Evolutionary conservation across 352 stramenopile species (phyloP), one percentile per base, ranked within the genome.

Genomic region (Pythium oligandrum): DNA sequence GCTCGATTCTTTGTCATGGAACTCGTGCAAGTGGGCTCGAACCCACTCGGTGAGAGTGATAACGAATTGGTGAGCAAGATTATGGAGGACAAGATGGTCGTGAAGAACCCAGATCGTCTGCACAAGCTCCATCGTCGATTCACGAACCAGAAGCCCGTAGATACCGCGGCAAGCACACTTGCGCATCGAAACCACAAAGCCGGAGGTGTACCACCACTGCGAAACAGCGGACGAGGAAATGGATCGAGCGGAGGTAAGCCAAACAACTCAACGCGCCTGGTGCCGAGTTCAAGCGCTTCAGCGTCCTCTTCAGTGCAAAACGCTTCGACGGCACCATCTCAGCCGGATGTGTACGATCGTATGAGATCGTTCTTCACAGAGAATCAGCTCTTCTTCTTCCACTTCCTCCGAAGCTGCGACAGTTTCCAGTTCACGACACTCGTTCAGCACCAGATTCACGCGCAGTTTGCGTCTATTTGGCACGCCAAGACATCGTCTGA

Each of bases 341-440:
- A 61, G 12, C 7, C 38, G 7, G 38, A 8, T 8, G 63, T 58
- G 12, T 53, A 79, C 6, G 56, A 73, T 2, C 58, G 58, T 3
- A 73, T 82, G 59, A 66, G 64, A 6, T 33, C 26, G 2, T 71
- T 69, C 32, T 86, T 90, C 46, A 71, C 66, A 9, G 75, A 90
- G 40, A 88, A 85, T 40, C 76, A 90, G 62, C 68, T 79, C 10
- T 90, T 90, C 59, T 90, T 90, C 52, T 81, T 81, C 44, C 73
- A 90, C 49, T 90, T 88, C 45, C 40, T 88, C 32, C 58, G 70
- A 34, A 80, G 63, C 40, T 88, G 74, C 51, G 75, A 90, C 53
- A 84, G 75, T 55, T 83, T 74, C 53, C 60, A 77, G 44, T 87
- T 90, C 57, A 76, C 73, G 2, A 54, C 75, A 44, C 58, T 90